Evolutionary conservation across 768 basidiomycete species (phyloP).

Genomic region (Amanita polypyramis): DNA sequence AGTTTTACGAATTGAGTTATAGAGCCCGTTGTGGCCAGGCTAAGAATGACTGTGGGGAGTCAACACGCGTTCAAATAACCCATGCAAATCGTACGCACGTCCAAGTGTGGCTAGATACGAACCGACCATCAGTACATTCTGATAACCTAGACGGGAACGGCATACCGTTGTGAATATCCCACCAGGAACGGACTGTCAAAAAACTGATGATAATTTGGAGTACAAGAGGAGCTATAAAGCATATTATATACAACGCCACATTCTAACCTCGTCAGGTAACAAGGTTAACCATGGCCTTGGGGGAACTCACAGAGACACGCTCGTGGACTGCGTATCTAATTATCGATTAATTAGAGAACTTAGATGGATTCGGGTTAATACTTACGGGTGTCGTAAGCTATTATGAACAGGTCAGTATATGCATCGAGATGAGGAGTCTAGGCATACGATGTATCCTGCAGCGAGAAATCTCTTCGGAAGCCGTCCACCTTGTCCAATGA

Average conservation of each 20-base stretch:
- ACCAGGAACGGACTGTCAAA: constrained; percentile 69
- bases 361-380: background rate
- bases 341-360: background rate
- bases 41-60: constrained; percentile 46
- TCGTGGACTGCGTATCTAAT: constrained; percentile 61
- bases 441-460: constrained; percentile 65
- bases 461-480: constrained; percentile 69
- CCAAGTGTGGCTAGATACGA: constrained; percentile 27
- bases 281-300: constrained; percentile 7
- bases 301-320: constrained; percentile 55
- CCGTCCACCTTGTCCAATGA: constrained; percentile 56
- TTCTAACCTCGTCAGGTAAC: constrained; percentile 23
- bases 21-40: constrained; percentile 54
- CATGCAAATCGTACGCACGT: constrained; percentile 19
- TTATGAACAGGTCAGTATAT: constrained; percentile 1
- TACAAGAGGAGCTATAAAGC: constrained; percentile 54
- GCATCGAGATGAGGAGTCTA: background rate
- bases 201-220: constrained; percentile 62
- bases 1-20: constrained; percentile 82
- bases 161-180: constrained; percentile 76
- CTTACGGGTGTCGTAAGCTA: constrained; percentile 34
- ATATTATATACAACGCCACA: constrained; percentile 39
- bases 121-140: constrained; percentile 5
- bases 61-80: background rate
- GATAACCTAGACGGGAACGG: constrained; percentile 13